Evolutionary conservation across 495 filamentous ascomycete genomes (phyloP).

Genomic region (Neurospora africana): DNA sequence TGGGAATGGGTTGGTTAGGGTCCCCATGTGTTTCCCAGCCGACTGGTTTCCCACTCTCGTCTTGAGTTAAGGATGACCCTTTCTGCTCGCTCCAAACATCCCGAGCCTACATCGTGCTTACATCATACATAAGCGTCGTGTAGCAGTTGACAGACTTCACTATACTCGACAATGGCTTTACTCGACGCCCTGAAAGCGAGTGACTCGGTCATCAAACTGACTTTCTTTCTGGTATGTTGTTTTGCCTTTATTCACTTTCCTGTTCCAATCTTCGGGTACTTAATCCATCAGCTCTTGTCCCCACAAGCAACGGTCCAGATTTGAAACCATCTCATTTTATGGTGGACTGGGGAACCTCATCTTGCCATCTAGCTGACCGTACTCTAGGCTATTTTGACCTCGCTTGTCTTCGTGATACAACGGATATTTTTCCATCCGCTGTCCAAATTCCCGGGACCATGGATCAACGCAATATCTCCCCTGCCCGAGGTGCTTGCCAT

Average conservation of each 20-base stretch:
- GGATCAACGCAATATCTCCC: slow-evolving; percentile 4
- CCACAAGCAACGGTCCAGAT: background rate
- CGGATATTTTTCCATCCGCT: slow-evolving; percentile 9
- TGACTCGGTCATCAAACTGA: background rate
- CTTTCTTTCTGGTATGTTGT: background rate
- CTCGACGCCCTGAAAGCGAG: background rate
- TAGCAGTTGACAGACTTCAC: background rate
- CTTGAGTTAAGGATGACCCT: background rate
- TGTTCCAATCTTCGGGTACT: background rate
- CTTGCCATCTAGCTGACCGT: background rate
- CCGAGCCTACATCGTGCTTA: background rate
- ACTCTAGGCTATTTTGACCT: background rate
- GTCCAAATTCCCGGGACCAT: slow-evolving; percentile 7
- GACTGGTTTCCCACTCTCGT: background rate
- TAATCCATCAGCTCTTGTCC: background rate
- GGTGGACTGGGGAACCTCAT: background rate
- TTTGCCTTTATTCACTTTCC: background rate
- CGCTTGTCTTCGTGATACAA: background rate
- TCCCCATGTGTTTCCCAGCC: background rate
- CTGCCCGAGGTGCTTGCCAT: slow-evolving; percentile 6
- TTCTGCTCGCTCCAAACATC: background rate
- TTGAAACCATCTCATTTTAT: background rate
- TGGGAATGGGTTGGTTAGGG: background rate
- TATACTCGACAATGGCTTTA: background rate
- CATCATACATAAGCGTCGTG: background rate